Evolutionary conservation across 2,329 filamentous ascomycete species (phyloP).

Genomic region (Alternaria sp.): DNA sequence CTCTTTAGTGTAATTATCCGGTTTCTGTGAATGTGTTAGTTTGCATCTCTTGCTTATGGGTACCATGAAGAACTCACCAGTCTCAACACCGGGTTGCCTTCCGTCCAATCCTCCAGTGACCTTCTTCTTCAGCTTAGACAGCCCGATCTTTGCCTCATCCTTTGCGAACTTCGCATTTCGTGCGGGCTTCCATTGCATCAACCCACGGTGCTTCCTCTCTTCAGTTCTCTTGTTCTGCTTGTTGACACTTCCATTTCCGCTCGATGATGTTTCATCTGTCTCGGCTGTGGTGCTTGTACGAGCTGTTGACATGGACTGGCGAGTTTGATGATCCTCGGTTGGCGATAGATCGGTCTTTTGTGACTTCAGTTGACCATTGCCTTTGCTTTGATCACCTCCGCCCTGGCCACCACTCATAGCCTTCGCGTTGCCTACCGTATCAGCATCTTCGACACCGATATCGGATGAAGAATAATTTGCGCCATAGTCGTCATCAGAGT

Average conservation of each 20-base stretch:
- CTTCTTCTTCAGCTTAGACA: constrained; percentile 77
- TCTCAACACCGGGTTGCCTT: constrained; percentile 87
- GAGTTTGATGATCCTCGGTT: constrained; percentile 16
- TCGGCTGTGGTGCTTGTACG: constrained; percentile 36
- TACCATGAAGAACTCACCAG: constrained; percentile 49
- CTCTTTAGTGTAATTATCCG: constrained; percentile 6
- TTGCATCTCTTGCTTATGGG: constrained; percentile 6
- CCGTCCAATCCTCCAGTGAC: constrained; percentile 75
- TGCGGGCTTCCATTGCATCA: constrained; percentile 96
- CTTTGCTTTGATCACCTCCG: constrained; percentile 18
- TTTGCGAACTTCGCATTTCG: constrained; percentile 87
- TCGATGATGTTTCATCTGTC: constrained; percentile 25
- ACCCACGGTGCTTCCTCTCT: constrained; percentile 82
- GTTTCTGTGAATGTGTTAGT: constrained; percentile 33
- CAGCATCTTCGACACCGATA: constrained; percentile 67
- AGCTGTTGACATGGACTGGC: constrained; percentile 35
- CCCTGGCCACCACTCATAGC: constrained; percentile 31
- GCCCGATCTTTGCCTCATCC: constrained; percentile 80
- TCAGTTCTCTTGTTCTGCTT: constrained; percentile 72
- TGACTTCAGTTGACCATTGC: constrained; percentile 30
- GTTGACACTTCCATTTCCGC: constrained; percentile 70
- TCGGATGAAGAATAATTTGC: constrained; percentile 52
- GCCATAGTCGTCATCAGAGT: constrained; percentile 49
- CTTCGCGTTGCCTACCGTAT: constrained; percentile 32
- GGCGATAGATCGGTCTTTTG: constrained; percentile 41